Evolutionary conservation across 192 early-diverging fungal genomes (phyloP).

Genomic region (Backusella luteola): DNA sequence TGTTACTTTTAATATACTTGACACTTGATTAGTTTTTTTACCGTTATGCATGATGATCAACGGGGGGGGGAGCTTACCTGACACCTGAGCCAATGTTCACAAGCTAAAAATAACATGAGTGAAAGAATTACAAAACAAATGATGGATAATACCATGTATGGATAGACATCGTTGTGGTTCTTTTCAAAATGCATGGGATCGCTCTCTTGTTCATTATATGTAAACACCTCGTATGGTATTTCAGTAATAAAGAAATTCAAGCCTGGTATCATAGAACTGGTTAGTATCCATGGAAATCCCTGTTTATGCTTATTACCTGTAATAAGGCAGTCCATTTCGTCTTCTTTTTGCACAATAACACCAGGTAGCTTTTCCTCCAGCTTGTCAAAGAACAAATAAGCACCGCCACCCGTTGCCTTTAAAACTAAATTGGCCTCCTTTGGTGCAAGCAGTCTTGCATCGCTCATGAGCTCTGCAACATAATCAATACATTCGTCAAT

Average conservation of each 20-base stretch:
- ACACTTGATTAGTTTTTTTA: not conserved
- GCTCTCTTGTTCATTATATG: conserved; percentile 76
- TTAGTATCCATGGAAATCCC: too few species aligned
- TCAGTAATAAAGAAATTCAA: conserved; percentile 91
- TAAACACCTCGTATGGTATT: conserved; percentile 92
- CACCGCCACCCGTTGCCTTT: conserved; percentile 88
- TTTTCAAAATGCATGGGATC: conserved; percentile 63
- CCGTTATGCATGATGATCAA: not conserved
- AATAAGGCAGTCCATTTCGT: conserved; percentile 91
- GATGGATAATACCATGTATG: conserved; percentile 78
- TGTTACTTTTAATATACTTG: conserved; percentile 89
- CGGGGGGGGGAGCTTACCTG: conserved; percentile 41
- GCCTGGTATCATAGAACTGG: conserved; percentile 40
- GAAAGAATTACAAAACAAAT: conserved; percentile 49
- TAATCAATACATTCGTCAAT: conserved; percentile 89
- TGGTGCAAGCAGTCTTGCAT: conserved; percentile 30
- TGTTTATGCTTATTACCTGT: conserved; percentile 41
- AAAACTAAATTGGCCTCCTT: conserved; percentile 52
- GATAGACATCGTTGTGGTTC: conserved; percentile 67
- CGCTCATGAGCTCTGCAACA: conserved; percentile 61
- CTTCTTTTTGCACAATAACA: conserved; percentile 78
- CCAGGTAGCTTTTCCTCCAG: conserved; percentile 48
- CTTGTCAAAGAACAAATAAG: conserved; percentile 72
- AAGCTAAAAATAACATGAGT: conserved; percentile 47
- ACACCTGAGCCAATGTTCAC: conserved; percentile 98